Evolutionary conservation across 257 asterid genomes (phyloP), one percentile per base, ranked within the genome.

Genomic region (Nyctanthes arbortristis): DNA sequence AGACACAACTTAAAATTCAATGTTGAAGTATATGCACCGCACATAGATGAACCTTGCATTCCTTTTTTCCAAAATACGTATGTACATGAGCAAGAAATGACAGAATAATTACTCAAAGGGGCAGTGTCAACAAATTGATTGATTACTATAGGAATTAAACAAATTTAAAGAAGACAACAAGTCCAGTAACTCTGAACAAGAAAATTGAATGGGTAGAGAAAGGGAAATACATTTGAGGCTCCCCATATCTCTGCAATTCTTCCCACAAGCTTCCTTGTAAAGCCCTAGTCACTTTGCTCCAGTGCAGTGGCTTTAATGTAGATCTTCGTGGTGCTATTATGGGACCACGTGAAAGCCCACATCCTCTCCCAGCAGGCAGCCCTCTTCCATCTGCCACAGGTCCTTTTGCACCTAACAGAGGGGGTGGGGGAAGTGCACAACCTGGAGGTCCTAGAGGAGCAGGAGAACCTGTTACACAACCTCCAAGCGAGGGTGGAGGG

Each of bases 231-330:
- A 76, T 73, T 84, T 88, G 97, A 82, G 96, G 88, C 31, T 89
- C 99, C 60, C 95, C 98, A 18, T 74, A 78, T 77, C 89, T 89
- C 85, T 91, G 97, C 78, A 94, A 79, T 82, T 94, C 99, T 65
- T 89, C 99, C 99, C 99, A 94, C 80, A 94, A 83, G 87, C 99
- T 94, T 77, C 99, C 99, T 79, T 94, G 97, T 68, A 94, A 28
- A 80, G 89, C 96, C 80, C 97, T 86, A 18, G 99, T 88, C 76
- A 94, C 96, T 84, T 94, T 94, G 82, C 97, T 94, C 99, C 99
- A 92, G 55, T 94, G 98, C 78, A 94, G 84, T 52, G 99, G 99
- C 81, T 94, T 94, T 77, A 94, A 73, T 56, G 83, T 92, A 63
- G 99, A 92, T 81, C 86, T 88, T 47, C 86, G 86, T 68, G 90